Evolutionary conservation across 176 grass and related monocot species (phyloP).

Genomic region (Oryza nivara): DNA sequence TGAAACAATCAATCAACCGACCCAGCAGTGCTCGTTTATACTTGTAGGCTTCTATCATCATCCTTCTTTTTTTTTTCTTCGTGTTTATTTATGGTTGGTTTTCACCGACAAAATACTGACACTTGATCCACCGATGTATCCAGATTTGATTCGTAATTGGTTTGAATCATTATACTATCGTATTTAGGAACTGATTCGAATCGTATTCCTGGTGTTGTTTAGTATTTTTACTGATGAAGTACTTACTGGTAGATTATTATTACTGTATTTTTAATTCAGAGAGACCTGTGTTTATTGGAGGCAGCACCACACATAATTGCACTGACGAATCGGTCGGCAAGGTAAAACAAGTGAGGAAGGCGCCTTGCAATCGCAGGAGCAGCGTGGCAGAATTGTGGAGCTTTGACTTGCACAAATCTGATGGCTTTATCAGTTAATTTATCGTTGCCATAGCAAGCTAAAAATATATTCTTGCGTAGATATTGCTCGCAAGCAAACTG

Average conservation of each 20-base stretch:
- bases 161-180: background rate
- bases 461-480: background rate
- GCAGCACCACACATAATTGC: constrained; percentile 11
- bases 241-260: no score
- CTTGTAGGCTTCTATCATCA: background rate
- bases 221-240: no score
- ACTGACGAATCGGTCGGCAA: background rate
- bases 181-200: background rate
- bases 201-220: background rate
- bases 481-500: background rate
- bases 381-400: background rate
- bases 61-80: background rate
- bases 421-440: constrained; percentile 21
- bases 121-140: constrained; percentile 1
- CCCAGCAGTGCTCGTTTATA: background rate
- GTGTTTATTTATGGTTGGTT: background rate
- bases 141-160: background rate
- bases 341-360: background rate
- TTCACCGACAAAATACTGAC: constrained; percentile 19
- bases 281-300: background rate
- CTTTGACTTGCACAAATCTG: background rate
- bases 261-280: background rate
- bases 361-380: background rate
- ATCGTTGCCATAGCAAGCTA: constrained; percentile 17
- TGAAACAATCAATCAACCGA: background rate